Evolutionary conservation across 2,329 filamentous ascomycete genomes (phyloP).

Genomic region (Arthrobotrys iridis): DNA sequence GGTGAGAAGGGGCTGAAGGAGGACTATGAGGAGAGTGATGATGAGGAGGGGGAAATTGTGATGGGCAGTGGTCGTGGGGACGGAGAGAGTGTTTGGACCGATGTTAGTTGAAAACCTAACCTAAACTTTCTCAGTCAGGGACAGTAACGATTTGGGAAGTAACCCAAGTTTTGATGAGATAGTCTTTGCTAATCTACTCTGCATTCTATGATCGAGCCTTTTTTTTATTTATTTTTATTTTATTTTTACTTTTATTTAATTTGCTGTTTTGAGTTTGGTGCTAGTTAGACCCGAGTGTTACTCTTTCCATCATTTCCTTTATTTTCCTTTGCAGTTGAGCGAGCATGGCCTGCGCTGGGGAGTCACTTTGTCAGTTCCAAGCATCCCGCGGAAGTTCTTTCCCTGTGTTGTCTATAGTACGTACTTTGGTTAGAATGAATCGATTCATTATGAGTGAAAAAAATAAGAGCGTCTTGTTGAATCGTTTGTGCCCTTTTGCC

Average conservation of each 20-base stretch:
- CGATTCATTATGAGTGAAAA: too few relatives aligned
- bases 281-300: too few relatives aligned
- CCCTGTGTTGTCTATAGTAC: too few relatives aligned
- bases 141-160: too few relatives aligned
- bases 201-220: neutral
- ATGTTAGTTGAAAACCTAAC: conserved; percentile 34
- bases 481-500: too few relatives aligned
- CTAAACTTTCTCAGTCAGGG: too few relatives aligned
- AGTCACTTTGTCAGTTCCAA: too few relatives aligned
- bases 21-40: conserved; percentile 19
- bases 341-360: conserved; percentile 13
- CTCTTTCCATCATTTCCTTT: neutral
- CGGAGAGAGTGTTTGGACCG: conserved; percentile 24
- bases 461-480: too few relatives aligned
- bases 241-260: neutral
- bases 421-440: too few relatives aligned
- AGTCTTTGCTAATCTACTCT: neutral
- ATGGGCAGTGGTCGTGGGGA: neutral
- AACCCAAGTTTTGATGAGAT: neutral
- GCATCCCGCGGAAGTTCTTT: too few relatives aligned
- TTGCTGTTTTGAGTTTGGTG: too few relatives aligned
- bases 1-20: conserved; percentile 50
- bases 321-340: conserved; percentile 26
- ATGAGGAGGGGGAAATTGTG: conserved; percentile 10
- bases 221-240: neutral